Conservation (phyloP, 2,329 filamentous ascomycete genomes). For the Fonsecaea pugnacius region DNA sequence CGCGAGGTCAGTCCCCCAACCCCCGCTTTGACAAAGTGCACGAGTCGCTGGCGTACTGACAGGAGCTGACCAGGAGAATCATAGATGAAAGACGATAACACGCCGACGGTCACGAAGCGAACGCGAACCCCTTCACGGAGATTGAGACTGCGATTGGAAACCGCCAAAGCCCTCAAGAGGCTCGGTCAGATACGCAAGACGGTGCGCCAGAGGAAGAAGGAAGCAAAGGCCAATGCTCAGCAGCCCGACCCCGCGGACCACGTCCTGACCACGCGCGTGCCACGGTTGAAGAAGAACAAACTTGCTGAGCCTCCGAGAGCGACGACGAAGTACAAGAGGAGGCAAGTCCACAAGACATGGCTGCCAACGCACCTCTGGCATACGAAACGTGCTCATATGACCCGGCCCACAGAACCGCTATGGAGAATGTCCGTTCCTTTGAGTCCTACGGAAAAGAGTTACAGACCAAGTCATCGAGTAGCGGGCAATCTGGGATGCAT, state of each 20-base stretch:
- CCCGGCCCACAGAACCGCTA: constrained; percentile 73
- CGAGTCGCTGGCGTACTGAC: constrained; percentile 21
- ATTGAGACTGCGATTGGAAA: constrained; percentile 68
- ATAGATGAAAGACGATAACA: constrained; percentile 87
- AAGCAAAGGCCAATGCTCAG: constrained; percentile 41
- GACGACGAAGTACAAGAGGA: constrained; percentile 75
- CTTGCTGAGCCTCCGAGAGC: constrained; percentile 68
- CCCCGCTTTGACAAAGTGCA: constrained; percentile 4
- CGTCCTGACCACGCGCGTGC: constrained; percentile 44
- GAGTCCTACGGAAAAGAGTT: constrained; percentile 86
- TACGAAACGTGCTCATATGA: constrained; percentile 89
- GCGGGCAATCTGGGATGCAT: constrained; percentile 75
- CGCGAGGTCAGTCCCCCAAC: constrained; percentile 55
- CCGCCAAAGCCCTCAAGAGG: constrained; percentile 70
- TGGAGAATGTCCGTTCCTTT: constrained; percentile 89
- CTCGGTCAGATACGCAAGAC: constrained; percentile 57
- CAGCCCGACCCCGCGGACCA: constrained; percentile 35
- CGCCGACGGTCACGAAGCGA: constrained; percentile 71
- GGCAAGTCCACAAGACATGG: constrained; percentile 89
- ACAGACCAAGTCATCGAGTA: constrained; percentile 82
- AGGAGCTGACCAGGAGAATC: constrained; percentile 34
- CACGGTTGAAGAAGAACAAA: constrained; percentile 72
- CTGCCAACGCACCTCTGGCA: constrained; percentile 94
- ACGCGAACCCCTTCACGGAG: constrained; percentile 52
- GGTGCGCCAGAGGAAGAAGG: constrained; percentile 52